phyloP scores from a whole-genome alignment of 2,329 filamentous ascomycete genomes.

The Talaromyces sp. region DNA sequence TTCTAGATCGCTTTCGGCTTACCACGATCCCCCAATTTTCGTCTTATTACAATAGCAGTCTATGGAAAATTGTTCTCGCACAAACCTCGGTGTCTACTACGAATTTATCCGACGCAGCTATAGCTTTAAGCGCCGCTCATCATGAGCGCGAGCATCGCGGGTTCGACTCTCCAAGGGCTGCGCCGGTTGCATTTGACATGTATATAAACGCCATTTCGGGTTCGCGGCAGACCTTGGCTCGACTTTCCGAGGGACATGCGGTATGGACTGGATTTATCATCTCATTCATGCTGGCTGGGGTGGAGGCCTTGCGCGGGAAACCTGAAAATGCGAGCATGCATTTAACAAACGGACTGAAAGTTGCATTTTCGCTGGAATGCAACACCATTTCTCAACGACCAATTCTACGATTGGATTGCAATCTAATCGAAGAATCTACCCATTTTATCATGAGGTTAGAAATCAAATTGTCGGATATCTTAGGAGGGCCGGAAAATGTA shows the following conservation, averaged over 20 bases:
- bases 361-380: not conserved
- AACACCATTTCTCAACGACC: not conserved
- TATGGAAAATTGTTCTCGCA: conserved; percentile 8
- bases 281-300: not conserved
- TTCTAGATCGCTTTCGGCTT: conserved; percentile 3
- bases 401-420: not conserved
- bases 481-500: not conserved
- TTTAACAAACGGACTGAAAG: not conserved
- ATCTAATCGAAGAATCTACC: not conserved
- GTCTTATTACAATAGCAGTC: conserved; percentile 6
- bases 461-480: not conserved
- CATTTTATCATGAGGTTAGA: not conserved
- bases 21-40: conserved; percentile 4
- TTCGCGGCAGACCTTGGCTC: not conserved
- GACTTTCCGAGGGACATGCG: not conserved
- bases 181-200: not conserved
- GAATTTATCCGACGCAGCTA: not conserved
- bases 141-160: not conserved
- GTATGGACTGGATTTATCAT: not conserved
- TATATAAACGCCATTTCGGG: conserved; percentile 9
- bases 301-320: not conserved
- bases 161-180: not conserved
- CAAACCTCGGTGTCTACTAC: conserved; percentile 7
- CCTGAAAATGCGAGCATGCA: not conserved
- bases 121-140: conserved; percentile 5